Conservation (phyloP, 2,329 filamentous ascomycete species). For the Xylariaceae sp. region DNA sequence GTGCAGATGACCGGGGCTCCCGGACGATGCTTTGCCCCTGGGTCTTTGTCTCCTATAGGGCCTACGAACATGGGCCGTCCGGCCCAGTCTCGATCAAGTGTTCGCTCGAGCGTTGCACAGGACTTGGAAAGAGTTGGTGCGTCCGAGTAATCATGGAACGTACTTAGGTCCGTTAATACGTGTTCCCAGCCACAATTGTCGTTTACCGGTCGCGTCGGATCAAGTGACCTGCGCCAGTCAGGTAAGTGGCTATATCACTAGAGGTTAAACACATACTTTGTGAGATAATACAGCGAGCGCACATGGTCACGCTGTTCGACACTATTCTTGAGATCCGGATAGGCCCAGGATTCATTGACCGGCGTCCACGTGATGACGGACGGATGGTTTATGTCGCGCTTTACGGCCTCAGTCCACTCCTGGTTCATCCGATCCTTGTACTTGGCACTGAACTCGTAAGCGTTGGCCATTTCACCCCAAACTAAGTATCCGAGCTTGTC, state of each 20-base stretch:
- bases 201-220: slow-evolving; percentile 61
- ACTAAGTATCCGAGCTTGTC: slow-evolving; percentile 58
- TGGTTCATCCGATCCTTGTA: slow-evolving; percentile 58
- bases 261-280: slow-evolving; percentile 46
- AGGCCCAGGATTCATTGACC: slow-evolving; percentile 62
- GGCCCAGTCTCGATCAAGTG: slow-evolving; percentile 48
- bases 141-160: slow-evolving; percentile 66
- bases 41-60: slow-evolving; percentile 41
- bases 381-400: slow-evolving; percentile 62
- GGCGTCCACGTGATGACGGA: slow-evolving; percentile 64
- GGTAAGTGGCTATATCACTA: not conserved
- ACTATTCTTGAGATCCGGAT: slow-evolving; percentile 53
- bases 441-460: slow-evolving; percentile 57
- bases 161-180: slow-evolving; percentile 59
- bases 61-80: slow-evolving; percentile 53
- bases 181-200: slow-evolving; percentile 72
- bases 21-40: slow-evolving; percentile 47
- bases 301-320: slow-evolving; percentile 61
- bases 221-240: slow-evolving; percentile 43
- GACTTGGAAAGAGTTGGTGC: slow-evolving; percentile 51
- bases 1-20: slow-evolving; percentile 61
- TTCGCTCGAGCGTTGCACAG: slow-evolving; percentile 50
- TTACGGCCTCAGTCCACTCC: slow-evolving; percentile 61
- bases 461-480: slow-evolving; percentile 63
- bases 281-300: slow-evolving; percentile 58